Base-by-base conservation (phyloP, 208 protist genomes). In the Tetramitus jugosus region DNA sequence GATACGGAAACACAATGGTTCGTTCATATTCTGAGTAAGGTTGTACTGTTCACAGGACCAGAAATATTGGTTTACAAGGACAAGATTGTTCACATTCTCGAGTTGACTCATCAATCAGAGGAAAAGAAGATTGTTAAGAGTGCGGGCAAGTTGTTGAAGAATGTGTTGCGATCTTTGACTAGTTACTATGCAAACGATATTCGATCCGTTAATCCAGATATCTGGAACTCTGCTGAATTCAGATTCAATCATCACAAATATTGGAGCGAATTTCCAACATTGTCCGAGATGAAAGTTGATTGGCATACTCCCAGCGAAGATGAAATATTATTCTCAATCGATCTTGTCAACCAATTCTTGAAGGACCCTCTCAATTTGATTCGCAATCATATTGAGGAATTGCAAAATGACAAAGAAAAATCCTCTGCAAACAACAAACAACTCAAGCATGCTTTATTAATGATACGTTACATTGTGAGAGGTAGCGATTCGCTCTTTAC, bases 241-340 rank as follows among this genome's bases (percentile, higher is more conserved):
- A 74, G 39, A 37, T n/a, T 40, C 17, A 0, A 52, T 39, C 39
- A 74, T 53, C 37, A 31, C 23, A 31, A 37, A 52, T 39, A 20
- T n/a, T 74, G 67, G 67, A 42, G 67, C 29, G 42, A 45, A 53
- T 74, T 53, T 53, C 39, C 26, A 42, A 42, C 23, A 23, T 43
- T 74, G 23, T 23, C 46, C 53, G 40, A 74, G 20, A 53, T 74
- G 17, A 17, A 74, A 74, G 37, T 74, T 17, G 37, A 74, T 74
- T 74, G 67, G 67, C 67, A 74, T 53, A 35, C 37, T 26, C 67
- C 67, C 7, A 17, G 8, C 8, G 6, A 74, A 53, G 67, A 74
- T 53, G 40, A 74, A 43, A 26, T 74, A 53, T 17, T 14, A 37
- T 53, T 53, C n/a, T 20, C 67, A 2, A 53, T n/a, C 37, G 40